These are phyloP conservation scores for Moringa oleifera DNA, from an alignment of 345 rosid species.

Conservation along the genomic window DNA sequence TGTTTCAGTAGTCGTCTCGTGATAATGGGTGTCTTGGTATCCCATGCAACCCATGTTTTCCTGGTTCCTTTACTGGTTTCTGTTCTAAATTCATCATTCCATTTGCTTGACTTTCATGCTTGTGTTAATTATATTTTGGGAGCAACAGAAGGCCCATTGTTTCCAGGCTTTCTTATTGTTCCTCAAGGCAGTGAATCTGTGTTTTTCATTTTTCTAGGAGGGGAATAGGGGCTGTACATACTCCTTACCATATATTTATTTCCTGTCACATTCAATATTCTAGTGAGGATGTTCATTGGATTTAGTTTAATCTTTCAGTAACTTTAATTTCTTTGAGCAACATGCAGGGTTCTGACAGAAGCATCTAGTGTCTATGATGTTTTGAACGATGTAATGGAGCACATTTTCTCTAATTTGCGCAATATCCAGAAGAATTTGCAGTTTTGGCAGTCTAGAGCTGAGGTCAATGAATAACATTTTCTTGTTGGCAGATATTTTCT, in stretches of 20 bases:
- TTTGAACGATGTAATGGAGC: conserved; percentile 65
- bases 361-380: conserved; percentile 42
- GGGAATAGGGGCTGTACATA: no score
- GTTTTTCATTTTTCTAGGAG: no score
- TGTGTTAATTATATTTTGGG: background rate
- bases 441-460: conserved; percentile 76
- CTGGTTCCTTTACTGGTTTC: background rate
- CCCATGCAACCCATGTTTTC: background rate
- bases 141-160: background rate
- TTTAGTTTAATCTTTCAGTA: no score
- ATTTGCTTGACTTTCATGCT: background rate
- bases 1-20: background rate
- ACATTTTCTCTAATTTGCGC: conserved; percentile 48
- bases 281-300: background rate
- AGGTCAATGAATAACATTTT: conserved; percentile 40
- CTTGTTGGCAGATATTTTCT: background rate
- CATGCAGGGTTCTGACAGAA: conserved; percentile 35
- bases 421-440: conserved; percentile 62
- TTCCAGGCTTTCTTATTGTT: background rate
- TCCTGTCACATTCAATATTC: no score
- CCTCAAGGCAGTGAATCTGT: no score
- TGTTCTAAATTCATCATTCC: background rate
- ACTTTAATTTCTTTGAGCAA: conserved; percentile 3
- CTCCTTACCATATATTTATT: background rate
- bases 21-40: background rate